Conservation (phyloP, 805 yeast genomes). For the Pichia nanzhaoensis region DNA sequence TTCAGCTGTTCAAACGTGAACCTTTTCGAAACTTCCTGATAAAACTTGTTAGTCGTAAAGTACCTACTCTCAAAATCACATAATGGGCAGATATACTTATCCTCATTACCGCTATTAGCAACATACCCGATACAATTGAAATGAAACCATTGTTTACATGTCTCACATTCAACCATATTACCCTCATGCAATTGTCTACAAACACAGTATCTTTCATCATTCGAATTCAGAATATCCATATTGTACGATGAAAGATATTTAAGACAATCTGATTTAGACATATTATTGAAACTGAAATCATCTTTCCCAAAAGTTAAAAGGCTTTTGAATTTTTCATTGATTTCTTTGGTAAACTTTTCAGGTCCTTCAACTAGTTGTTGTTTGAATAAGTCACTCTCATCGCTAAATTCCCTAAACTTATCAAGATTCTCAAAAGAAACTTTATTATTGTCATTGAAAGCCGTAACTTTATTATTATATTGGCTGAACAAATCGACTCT, state of each 20-base stretch:
- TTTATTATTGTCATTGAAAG: slow-evolving; percentile 2
- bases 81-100: slow-evolving; percentile 44
- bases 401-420: slow-evolving; percentile 1
- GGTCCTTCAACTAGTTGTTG: slow-evolving; percentile 7
- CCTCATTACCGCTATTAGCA: slow-evolving; percentile 22
- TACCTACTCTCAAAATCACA: slow-evolving; percentile 36
- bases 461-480: slow-evolving; percentile 3
- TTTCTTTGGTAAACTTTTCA: background rate
- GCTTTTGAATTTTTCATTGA: slow-evolving; percentile 6
- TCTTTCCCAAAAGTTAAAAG: slow-evolving; percentile 9
- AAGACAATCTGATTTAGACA: slow-evolving; percentile 6
- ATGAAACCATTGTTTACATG: slow-evolving; percentile 70
- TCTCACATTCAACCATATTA: slow-evolving; percentile 64
- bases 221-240: slow-evolving; percentile 17
- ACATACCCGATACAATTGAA: slow-evolving; percentile 44
- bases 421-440: background rate
- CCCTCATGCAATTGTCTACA: slow-evolving; percentile 56
- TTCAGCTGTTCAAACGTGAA: slow-evolving; percentile 2
- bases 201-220: slow-evolving; percentile 40
- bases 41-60: slow-evolving; percentile 16
- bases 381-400: background rate
- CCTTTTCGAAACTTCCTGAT: slow-evolving; percentile 3
- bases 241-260: slow-evolving; percentile 8
- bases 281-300: slow-evolving; percentile 6
- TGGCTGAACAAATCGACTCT: slow-evolving; percentile 1